Conservation (phyloP, 495 filamentous ascomycete species). For the Penicillium pancosmium region DNA sequence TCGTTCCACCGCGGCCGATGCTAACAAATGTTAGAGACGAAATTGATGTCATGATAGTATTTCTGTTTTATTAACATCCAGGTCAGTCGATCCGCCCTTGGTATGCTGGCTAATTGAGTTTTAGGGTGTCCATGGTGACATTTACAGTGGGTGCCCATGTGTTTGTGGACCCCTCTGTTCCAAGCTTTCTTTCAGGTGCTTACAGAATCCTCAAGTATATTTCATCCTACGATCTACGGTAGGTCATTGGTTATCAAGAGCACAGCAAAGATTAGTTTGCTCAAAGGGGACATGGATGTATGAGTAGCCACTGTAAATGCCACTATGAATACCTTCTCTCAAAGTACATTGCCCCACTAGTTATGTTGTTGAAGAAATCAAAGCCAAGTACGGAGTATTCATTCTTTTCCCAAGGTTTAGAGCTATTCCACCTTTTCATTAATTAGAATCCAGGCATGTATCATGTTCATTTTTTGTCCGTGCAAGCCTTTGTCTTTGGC, state of each 20-base stretch:
- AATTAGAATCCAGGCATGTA: not conserved
- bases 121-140: not conserved
- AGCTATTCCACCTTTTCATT: not conserved
- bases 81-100: not conserved
- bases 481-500: not conserved
- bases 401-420: no score
- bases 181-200: not conserved
- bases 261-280: not conserved
- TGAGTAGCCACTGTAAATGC: conserved; percentile 1
- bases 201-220: not conserved
- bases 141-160: not conserved
- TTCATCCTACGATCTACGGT: not conserved
- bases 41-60: no score
- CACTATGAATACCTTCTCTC: not conserved
- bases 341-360: not conserved
- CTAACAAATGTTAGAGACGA: no score
- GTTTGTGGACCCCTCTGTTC: not conserved
- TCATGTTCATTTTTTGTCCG: not conserved
- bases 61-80: not conserved
- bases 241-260: not conserved
- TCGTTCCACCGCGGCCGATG: no score
- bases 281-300: not conserved
- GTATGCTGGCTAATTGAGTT: not conserved
- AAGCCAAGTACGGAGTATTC: not conserved
- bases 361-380: not conserved